Evolutionary conservation across 352 stramenopile species (phyloP), one percentile per base, ranked within the genome.

Genomic region (Pythium insidiosum): DNA sequence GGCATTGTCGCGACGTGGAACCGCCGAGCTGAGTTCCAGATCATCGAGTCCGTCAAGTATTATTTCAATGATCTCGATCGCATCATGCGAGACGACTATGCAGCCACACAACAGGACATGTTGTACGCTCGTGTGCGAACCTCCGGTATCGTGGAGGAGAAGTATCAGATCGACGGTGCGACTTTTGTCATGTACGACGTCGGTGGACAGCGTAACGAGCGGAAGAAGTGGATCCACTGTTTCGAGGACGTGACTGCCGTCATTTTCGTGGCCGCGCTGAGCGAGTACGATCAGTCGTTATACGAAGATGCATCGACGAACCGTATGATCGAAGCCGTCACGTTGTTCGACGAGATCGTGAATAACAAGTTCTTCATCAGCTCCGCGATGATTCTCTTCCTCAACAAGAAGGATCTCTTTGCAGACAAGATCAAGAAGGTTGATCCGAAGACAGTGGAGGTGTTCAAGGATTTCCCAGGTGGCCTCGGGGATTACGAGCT

Each of bases 151-250:
- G 91, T 98, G 30, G 96, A 96, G 50, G 91, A 98, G 57, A 79
- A 85, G 51, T 97, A 97, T 63, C 75, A 95, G 43, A 97, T 98
- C 53, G 90, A 97, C 55, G 87, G 84, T 31, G 93, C 93, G 20
- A 90, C 95, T n/a, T 97, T 97, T 57, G 89, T 97, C 58, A 97
- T 98, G 86, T 97, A 97, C 64, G 94, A 98, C 61, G 93, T 98
- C 19, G 94, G 94, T 36, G 94, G 94, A 6, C 94, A 98, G 67
- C 76, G 94, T 40, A 98, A 98, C 61, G 94, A 98, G 68, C 67
- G 94, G 18, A 96, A 97, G 58, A 98, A 98, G 69, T 98, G 94
- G 93, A 97, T 98, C 66, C 90, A 98, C 63, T 97, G 88, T 57
- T 98, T 98, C 54, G 94, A 98, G 58, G 87, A 97, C 58, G 91